Conservation (phyloP, 305 asterid species). For the Fraxinus ornus region DNA sequence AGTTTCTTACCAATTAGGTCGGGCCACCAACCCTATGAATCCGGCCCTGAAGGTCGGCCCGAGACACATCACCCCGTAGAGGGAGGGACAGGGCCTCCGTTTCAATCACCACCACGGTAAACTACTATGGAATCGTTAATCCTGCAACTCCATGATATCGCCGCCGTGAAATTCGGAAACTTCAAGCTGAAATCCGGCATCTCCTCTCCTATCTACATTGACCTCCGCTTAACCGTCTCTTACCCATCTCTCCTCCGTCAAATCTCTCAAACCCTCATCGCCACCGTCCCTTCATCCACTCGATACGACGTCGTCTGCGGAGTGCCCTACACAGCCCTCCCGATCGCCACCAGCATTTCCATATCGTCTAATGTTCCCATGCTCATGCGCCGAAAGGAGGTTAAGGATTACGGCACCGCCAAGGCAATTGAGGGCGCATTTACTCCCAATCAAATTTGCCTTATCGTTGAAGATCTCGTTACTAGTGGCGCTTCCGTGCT, state of each 20-base stretch:
- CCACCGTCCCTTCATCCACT: conserved; percentile 60
- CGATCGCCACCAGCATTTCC: conserved; percentile 92
- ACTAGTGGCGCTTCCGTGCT: conserved; percentile 94
- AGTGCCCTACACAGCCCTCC: conserved; percentile 98
- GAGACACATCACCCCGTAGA: background rate
- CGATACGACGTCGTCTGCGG: conserved; percentile 84
- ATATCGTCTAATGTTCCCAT: conserved; percentile 58
- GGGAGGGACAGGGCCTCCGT: background rate
- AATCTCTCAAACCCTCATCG: conserved; percentile 64
- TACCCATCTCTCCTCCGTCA: conserved; percentile 76
- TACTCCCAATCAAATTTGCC: conserved; percentile 49
- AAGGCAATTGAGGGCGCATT: conserved; percentile 91
- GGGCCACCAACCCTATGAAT: background rate
- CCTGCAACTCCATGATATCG: conserved; percentile 83
- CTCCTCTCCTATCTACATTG: conserved; percentile 90
- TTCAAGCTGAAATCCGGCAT: conserved; percentile 97
- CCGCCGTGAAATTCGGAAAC: conserved; percentile 94
- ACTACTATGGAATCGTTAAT: conserved; percentile 70
- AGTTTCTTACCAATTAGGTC: background rate
- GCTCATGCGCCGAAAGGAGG: conserved; percentile 97
- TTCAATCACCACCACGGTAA: background rate
- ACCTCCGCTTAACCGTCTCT: conserved; percentile 91
- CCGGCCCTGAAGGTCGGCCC: background rate
- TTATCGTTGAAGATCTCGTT: conserved; percentile 87
- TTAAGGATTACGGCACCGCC: conserved; percentile 87